Percentiles rank a stretch among this genome's conserved stretches.
phyloP scores from a whole-genome alignment of 2,329 filamentous ascomycete species.

The Verticillium nubilum region DNA sequence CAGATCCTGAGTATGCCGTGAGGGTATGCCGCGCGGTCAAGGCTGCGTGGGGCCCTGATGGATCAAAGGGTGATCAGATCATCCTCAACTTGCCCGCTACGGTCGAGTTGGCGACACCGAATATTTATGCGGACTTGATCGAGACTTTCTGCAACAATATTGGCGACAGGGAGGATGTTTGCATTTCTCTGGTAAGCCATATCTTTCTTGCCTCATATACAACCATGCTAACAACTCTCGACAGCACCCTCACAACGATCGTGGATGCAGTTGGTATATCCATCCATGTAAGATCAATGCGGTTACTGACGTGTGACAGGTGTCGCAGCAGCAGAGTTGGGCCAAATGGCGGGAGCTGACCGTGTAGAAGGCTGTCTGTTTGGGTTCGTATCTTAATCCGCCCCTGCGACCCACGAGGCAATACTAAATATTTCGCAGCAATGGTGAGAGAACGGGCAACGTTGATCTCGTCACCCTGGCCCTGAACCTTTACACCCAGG shows the following conservation, averaged over 20 bases:
- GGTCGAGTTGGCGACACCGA: slow-evolving; percentile 90
- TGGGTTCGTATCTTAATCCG: slow-evolving; percentile 34
- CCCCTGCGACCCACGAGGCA: not conserved
- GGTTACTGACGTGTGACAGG: slow-evolving; percentile 31
- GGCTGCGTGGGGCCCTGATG: slow-evolving; percentile 74
- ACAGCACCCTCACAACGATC: slow-evolving; percentile 84
- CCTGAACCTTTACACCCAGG: slow-evolving; percentile 93
- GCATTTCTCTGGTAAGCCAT: slow-evolving; percentile 59
- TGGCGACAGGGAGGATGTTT: slow-evolving; percentile 77
- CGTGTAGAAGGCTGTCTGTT: slow-evolving; percentile 92
- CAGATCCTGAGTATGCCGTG: slow-evolving; percentile 75
- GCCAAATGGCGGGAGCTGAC: slow-evolving; percentile 94
- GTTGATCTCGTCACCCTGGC: slow-evolving; percentile 90
- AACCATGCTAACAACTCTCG: not conserved
- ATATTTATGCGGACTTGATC: slow-evolving; percentile 93
- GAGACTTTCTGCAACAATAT: slow-evolving; percentile 92
- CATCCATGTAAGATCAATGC: not conserved
- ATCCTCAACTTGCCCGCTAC: slow-evolving; percentile 98
- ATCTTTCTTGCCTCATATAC: not conserved
- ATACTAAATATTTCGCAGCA: slow-evolving; percentile 27
- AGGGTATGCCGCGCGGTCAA: slow-evolving; percentile 90
- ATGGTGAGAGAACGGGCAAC: slow-evolving; percentile 93
- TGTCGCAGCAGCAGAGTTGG: slow-evolving; percentile 83
- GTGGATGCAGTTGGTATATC: slow-evolving; percentile 53
- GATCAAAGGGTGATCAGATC: slow-evolving; percentile 67